Conservation (phyloP, 106 monocot species). For the Acorus calamus region DNA sequence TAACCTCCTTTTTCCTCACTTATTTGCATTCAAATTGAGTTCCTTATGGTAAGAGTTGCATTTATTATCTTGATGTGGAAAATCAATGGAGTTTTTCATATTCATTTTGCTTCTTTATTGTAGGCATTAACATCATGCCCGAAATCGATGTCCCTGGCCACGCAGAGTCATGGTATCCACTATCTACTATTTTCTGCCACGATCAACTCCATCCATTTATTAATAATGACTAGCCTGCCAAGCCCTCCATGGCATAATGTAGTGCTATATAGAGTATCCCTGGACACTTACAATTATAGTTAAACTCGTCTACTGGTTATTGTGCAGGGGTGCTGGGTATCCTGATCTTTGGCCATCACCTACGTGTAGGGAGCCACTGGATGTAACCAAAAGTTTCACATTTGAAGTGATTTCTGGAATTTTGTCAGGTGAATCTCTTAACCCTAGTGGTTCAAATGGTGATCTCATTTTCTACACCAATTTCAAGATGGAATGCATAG, state of each 20-base stretch:
- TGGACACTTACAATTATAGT: no score
- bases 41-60: no score
- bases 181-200: no score
- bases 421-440: conserved; percentile 45
- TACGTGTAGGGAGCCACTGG: conserved; percentile 85
- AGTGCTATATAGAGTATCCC: no score
- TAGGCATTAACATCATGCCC: conserved; percentile 90
- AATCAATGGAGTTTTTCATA: no score
- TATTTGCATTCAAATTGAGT: no score
- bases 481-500: not conserved
- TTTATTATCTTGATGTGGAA: no score
- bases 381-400: conserved; percentile 87
- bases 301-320: not conserved
- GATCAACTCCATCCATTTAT: no score
- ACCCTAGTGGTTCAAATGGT: not conserved
- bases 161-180: conserved; percentile 76
- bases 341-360: conserved; percentile 89
- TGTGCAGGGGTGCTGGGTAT: conserved; percentile 77
- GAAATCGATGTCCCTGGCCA: conserved; percentile 98
- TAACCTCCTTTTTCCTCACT: no score
- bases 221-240: no score
- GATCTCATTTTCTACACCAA: not conserved
- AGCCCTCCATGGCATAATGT: no score
- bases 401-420: conserved; percentile 93
- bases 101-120: no score